Percentiles rank a stretch among this genome's conserved stretches.
These are phyloP conservation scores for Aurantiochytrium sp. DNA, from an alignment of 108 stramenopile species.

Conservation along the genomic window DNA sequence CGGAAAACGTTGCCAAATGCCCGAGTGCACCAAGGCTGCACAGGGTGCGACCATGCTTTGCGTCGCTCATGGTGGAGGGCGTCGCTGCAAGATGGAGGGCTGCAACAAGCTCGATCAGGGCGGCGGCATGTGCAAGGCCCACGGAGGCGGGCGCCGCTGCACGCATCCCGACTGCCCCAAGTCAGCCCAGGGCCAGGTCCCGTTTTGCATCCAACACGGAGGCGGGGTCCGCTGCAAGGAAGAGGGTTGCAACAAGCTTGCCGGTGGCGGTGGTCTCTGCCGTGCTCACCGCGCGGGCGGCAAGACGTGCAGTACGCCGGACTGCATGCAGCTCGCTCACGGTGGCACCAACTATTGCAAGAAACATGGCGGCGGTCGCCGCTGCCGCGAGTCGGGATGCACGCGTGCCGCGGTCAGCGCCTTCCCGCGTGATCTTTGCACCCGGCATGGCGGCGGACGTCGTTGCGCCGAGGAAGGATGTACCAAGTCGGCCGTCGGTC, in stretches of 20 bases:
- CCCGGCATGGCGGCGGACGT: slow-evolving; percentile 90
- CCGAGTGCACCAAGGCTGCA: slow-evolving; percentile 58
- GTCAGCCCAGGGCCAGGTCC: not conserved
- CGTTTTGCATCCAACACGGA: not conserved
- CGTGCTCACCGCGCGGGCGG: slow-evolving; percentile 81
- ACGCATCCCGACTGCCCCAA: not conserved
- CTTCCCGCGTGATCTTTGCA: slow-evolving; percentile 48
- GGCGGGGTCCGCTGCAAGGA: slow-evolving; percentile 26
- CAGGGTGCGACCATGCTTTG: slow-evolving; percentile 72
- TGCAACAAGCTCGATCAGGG: slow-evolving; percentile 80
- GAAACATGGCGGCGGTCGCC: slow-evolving; percentile 88
- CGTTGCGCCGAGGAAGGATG: slow-evolving; percentile 78
- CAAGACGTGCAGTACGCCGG: slow-evolving; percentile 25
- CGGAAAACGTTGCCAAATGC: not conserved
- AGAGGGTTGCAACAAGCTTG: slow-evolving; percentile 87
- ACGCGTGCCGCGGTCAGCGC: not conserved
- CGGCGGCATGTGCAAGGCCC: slow-evolving; percentile 77
- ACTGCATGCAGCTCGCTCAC: slow-evolving; percentile 73
- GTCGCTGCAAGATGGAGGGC: slow-evolving; percentile 65
- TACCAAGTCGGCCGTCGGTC: slow-evolving; percentile 90
- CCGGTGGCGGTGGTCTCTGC: slow-evolving; percentile 80
- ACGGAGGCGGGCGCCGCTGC: slow-evolving; percentile 91
- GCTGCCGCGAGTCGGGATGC: slow-evolving; percentile 47
- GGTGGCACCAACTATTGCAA: slow-evolving; percentile 74
- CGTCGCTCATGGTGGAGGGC: slow-evolving; percentile 93